phyloP scores from a whole-genome alignment of 78 protist species.

The Andalucia godoyi region DNA sequence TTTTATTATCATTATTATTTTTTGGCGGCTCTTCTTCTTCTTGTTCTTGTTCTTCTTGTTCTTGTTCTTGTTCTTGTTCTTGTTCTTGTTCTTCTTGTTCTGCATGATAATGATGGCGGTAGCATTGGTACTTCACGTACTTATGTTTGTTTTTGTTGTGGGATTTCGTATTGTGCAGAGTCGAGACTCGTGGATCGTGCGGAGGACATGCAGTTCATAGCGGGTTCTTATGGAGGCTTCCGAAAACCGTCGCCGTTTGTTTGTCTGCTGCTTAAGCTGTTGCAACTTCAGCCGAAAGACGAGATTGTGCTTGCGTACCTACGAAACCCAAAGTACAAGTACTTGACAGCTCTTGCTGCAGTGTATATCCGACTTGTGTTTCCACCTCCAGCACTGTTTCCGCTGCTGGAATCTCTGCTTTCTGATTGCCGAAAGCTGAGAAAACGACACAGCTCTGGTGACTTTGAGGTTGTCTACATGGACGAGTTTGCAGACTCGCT shows the following conservation, averaged over 20 bases:
- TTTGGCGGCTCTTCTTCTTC: background rate
- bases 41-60: background rate
- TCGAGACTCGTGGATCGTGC: conserved; percentile 85
- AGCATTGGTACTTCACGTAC: too few relatives aligned
- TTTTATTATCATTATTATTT: background rate
- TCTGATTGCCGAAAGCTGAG: conserved; percentile 72
- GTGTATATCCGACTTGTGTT: conserved; percentile 82
- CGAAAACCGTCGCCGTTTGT: conserved; percentile 77
- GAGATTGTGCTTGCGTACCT: conserved; percentile 83
- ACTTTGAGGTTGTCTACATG: conserved; percentile 25
- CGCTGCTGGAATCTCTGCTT: conserved; percentile 73
- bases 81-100: background rate
- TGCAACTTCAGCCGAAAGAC: conserved; percentile 78
- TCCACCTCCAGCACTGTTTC: conserved; percentile 54
- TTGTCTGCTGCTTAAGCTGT: conserved; percentile 76
- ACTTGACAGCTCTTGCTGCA: conserved; percentile 81
- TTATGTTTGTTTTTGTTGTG: too few relatives aligned
- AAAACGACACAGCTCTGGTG: background rate
- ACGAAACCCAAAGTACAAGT: conserved; percentile 76
- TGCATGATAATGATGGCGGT: background rate
- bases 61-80: background rate
- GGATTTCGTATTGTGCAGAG: too few relatives aligned
- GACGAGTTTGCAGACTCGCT: conserved; percentile 80
- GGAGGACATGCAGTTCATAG: conserved; percentile 56
- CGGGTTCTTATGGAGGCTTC: conserved; percentile 82